These are phyloP conservation scores for Dothistroma pini DNA, from an alignment of 2,329 filamentous ascomycete species.

Conservation along the genomic window DNA sequence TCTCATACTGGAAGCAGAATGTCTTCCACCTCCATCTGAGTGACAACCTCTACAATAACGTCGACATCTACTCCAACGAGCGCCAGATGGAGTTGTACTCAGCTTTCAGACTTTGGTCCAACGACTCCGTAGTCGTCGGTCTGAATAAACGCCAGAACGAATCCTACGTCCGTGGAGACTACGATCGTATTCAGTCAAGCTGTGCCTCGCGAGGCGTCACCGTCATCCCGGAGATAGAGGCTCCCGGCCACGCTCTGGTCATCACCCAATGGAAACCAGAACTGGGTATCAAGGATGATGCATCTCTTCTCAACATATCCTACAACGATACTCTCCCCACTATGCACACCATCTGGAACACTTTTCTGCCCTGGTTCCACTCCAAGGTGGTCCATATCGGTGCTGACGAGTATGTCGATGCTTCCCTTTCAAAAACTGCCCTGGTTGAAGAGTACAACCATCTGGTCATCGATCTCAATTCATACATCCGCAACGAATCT, in stretches of 20 bases:
- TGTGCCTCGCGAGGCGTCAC: slow-evolving; percentile 57
- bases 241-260: slow-evolving; percentile 55
- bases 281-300: slow-evolving; percentile 45
- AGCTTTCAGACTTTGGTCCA: slow-evolving; percentile 54
- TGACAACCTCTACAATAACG: slow-evolving; percentile 54
- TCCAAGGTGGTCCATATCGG: slow-evolving; percentile 55
- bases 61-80: slow-evolving; percentile 47
- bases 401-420: slow-evolving; percentile 51
- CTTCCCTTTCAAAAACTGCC: slow-evolving; percentile 24
- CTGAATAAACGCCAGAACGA: slow-evolving; percentile 53
- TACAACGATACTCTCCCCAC: slow-evolving; percentile 54
- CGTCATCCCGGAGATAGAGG: slow-evolving; percentile 58
- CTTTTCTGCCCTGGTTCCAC: slow-evolving; percentile 56
- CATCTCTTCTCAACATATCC: slow-evolving; percentile 54
- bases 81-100: slow-evolving; percentile 51
- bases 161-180: slow-evolving; percentile 51
- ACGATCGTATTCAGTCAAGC: slow-evolving; percentile 50
- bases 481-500: slow-evolving; percentile 42
- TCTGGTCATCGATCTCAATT: slow-evolving; percentile 53
- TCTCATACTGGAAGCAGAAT: slow-evolving; percentile 61
- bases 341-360: slow-evolving; percentile 52
- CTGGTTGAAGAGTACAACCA: slow-evolving; percentile 49
- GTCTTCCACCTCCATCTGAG: slow-evolving; percentile 57
- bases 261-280: slow-evolving; percentile 59
- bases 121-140: slow-evolving; percentile 46